Percentiles rank a stretch among this genome's conserved stretches.
Conservation (phyloP, 148 eudicot species). For the Rhododendron ovatum region DNA sequence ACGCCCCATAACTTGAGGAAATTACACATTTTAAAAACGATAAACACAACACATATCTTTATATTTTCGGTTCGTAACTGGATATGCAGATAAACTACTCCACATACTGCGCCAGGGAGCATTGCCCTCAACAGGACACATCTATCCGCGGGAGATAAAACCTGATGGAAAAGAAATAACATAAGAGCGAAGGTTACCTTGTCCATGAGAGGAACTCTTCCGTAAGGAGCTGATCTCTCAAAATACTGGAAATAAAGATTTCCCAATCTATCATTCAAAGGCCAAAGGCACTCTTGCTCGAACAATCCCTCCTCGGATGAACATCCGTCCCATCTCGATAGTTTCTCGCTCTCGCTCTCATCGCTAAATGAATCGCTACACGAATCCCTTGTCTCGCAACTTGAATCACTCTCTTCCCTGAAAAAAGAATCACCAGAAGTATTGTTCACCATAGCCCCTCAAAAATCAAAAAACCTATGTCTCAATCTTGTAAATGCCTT, state of each 20-base stretch:
- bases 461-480: neutral
- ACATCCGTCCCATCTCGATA: slow-evolving; percentile 85
- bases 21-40: neutral
- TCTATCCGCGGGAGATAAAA: neutral
- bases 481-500: neutral
- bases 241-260: slow-evolving; percentile 76
- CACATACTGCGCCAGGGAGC: neutral
- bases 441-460: neutral
- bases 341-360: slow-evolving; percentile 86
- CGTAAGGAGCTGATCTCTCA: slow-evolving; percentile 85
- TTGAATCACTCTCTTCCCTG: slow-evolving; percentile 72
- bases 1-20: neutral
- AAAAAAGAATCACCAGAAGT: neutral
- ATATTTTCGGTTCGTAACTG: neutral
- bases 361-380: slow-evolving; percentile 90
- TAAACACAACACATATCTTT: neutral
- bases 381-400: slow-evolving; percentile 71
- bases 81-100: neutral
- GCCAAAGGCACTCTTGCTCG: slow-evolving; percentile 61
- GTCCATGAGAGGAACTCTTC: slow-evolving; percentile 90
- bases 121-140: neutral
- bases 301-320: slow-evolving; percentile 79
- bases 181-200: slow-evolving; percentile 46
- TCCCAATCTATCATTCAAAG: slow-evolving; percentile 71
- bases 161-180: neutral